Evolutionary conservation across 2,329 filamentous ascomycete species (phyloP).

Genomic region (Tympanopsis confertula): DNA sequence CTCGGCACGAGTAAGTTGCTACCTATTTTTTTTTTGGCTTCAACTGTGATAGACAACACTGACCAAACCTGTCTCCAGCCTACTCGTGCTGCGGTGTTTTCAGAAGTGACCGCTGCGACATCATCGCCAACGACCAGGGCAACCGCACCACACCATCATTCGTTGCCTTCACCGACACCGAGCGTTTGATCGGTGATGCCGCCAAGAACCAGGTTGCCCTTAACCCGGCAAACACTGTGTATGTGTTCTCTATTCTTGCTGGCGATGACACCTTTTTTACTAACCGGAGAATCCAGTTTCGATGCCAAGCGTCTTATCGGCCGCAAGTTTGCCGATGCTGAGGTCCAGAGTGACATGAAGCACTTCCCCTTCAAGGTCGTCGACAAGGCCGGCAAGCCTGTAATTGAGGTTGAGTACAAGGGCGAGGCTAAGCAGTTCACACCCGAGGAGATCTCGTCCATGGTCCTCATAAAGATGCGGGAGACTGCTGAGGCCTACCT

Average conservation of each 20-base stretch:
- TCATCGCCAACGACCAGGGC: constrained; percentile 78
- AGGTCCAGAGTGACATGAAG: constrained; percentile 98
- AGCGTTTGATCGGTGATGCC: constrained; percentile 92
- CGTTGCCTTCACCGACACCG: constrained; percentile 90
- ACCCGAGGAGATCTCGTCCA: constrained; percentile 91
- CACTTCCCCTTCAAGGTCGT: constrained; percentile 97
- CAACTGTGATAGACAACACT: no score
- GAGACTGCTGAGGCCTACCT: constrained; percentile 96
- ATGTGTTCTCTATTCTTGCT: no score
- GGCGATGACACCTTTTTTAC: no score
- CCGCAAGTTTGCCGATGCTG: constrained; percentile 81
- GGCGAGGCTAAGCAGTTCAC: constrained; percentile 90
- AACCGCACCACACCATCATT: constrained; percentile 76
- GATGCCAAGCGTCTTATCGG: constrained; percentile 97
- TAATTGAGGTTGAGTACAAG: constrained; percentile 92
- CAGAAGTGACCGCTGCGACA: no score
- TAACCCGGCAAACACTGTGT: constrained; percentile 93
- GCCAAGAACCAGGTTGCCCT: constrained; percentile 98
- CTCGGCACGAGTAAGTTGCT: no score
- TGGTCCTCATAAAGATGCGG: constrained; percentile 95
- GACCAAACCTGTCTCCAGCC: no score
- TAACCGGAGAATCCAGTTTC: no score
- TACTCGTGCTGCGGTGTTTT: no score
- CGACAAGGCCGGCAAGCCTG: constrained; percentile 78
- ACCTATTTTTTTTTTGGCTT: no score